Evolutionary conservation across 495 filamentous ascomycete genomes (phyloP).

Genomic region (Penicillium roqueforti): DNA sequence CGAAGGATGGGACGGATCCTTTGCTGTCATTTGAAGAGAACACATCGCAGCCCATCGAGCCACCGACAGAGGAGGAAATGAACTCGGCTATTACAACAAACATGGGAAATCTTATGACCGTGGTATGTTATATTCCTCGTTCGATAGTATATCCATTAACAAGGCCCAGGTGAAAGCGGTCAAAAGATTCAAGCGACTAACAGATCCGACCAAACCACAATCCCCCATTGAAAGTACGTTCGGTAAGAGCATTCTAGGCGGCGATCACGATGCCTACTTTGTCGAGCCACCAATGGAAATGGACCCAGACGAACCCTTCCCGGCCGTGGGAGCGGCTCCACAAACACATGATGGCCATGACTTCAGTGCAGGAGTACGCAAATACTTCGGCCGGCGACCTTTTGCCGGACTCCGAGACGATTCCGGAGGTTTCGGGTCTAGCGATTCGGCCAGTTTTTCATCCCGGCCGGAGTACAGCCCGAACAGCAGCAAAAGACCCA

Average conservation of each 20-base stretch:
- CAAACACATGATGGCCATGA: constrained; percentile 41
- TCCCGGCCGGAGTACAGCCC: constrained; percentile 17
- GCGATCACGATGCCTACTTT: constrained; percentile 47
- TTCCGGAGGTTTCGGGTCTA: constrained; percentile 13
- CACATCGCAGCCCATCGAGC: constrained; percentile 69
- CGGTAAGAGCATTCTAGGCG: constrained; percentile 22
- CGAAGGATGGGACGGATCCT: constrained; percentile 72
- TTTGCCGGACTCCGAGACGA: constrained; percentile 41
- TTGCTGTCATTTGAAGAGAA: constrained; percentile 83
- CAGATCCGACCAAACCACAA: constrained; percentile 43
- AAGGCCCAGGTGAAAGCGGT: constrained; percentile 81
- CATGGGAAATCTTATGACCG: constrained; percentile 74
- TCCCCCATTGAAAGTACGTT: constrained; percentile 54
- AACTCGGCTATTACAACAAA: constrained; percentile 86
- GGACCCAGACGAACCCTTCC: constrained; percentile 40
- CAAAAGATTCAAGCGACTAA: constrained; percentile 71
- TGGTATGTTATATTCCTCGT: constrained; percentile 54
- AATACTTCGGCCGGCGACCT: constrained; percentile 43
- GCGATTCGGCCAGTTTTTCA: constrained; percentile 17
- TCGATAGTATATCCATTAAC: constrained; percentile 11
- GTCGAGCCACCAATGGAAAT: constrained; percentile 57
- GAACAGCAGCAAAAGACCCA: constrained; percentile 15
- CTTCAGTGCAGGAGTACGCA: constrained; percentile 49
- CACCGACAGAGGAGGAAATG: constrained; percentile 83
- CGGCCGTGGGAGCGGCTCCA: constrained; percentile 15